Conservation (phyloP, 495 filamentous ascomycete species). For the Penicillium parvum region DNA sequence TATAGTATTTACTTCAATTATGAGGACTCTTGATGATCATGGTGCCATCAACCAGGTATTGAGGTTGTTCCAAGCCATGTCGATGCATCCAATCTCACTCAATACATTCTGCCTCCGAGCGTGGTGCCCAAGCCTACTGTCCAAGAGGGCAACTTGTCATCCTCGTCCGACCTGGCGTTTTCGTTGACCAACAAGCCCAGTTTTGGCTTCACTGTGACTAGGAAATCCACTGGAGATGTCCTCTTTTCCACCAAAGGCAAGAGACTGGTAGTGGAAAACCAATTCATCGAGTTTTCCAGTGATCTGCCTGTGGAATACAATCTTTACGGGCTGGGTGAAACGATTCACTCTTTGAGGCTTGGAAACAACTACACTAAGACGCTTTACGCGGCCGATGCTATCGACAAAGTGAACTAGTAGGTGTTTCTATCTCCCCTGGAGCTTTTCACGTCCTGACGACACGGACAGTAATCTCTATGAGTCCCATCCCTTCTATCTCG, state of each 20-base stretch:
- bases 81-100: too few relatives aligned
- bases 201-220: conserved; percentile 45
- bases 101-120: too few relatives aligned
- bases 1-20: too few relatives aligned
- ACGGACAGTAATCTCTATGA: conserved; percentile 46
- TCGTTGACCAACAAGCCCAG: conserved; percentile 46
- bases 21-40: too few relatives aligned
- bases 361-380: conserved; percentile 53
- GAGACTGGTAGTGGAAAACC: conserved; percentile 51
- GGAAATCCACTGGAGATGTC: conserved; percentile 34
- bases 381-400: conserved; percentile 57
- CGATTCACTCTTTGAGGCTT: conserved; percentile 46
- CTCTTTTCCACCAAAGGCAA: conserved; percentile 47
- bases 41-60: too few relatives aligned
- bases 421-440: not conserved
- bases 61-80: too few relatives aligned
- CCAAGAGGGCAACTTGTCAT: too few relatives aligned
- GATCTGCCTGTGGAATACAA: conserved; percentile 49
- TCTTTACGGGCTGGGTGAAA: conserved; percentile 54
- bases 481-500: conserved; percentile 51
- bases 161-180: conserved; percentile 4
- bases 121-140: too few relatives aligned
- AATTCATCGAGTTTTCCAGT: conserved; percentile 51
- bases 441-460: not conserved
- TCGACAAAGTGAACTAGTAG: not conserved